Evolutionary conservation across 2,329 filamentous ascomycete species (phyloP).

Genomic region (Leptosphaerulina australis): DNA sequence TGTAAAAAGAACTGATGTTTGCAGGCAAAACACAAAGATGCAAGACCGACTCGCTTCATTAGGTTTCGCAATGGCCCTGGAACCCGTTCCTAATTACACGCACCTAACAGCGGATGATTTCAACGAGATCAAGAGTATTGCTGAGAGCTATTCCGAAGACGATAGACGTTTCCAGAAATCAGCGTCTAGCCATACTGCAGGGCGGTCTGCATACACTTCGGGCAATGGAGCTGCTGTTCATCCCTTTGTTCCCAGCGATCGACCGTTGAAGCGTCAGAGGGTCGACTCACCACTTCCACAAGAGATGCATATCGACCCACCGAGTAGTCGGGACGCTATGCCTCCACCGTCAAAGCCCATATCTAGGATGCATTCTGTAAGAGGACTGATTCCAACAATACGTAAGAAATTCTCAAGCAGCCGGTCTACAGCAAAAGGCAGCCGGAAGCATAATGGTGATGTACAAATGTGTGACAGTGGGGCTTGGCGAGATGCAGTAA

Average conservation of each 20-base stretch:
- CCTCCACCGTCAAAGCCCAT: constrained; percentile 45
- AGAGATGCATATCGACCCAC: constrained; percentile 21
- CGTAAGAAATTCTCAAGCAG: constrained; percentile 31
- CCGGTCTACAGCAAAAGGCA: constrained; percentile 8
- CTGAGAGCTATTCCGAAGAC: not conserved
- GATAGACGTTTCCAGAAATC: constrained; percentile 17
- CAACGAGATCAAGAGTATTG: constrained; percentile 19
- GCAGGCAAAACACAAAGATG: constrained; percentile 41
- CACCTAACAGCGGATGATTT: constrained; percentile 12
- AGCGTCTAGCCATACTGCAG: constrained; percentile 34
- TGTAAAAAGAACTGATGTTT: constrained; percentile 15
- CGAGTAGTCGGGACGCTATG: constrained; percentile 46
- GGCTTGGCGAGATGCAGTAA: constrained; percentile 11
- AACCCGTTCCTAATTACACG: constrained; percentile 35
- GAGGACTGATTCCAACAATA: constrained; percentile 31
- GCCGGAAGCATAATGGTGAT: not conserved
- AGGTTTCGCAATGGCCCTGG: constrained; percentile 36
- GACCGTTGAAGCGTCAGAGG: constrained; percentile 42
- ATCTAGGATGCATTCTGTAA: constrained; percentile 36
- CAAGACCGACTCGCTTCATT: constrained; percentile 34
- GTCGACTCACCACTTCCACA: constrained; percentile 36
- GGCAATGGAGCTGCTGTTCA: constrained; percentile 11
- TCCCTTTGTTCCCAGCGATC: constrained; percentile 22
- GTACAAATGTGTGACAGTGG: constrained; percentile 19
- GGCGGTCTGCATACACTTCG: constrained; percentile 27